Conservation (phyloP, 768 basidiomycete species). For the Crucibulum laeve region DNA sequence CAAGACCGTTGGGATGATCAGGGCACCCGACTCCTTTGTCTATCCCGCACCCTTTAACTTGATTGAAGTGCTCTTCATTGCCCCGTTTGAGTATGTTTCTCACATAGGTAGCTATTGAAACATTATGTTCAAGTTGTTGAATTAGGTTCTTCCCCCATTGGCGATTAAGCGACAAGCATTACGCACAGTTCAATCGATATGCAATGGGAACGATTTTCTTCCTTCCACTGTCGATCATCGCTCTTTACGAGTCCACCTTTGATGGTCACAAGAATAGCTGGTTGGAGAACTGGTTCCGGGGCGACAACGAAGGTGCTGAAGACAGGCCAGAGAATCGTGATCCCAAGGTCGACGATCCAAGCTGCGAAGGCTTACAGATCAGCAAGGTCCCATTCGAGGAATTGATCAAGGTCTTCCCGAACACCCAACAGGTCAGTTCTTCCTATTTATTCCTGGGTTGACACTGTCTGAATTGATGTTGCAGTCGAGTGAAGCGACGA, state of each 20-base stretch:
- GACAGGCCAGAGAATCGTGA: slow-evolving; percentile 52
- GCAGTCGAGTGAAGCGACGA: slow-evolving; percentile 67
- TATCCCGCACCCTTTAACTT: slow-evolving; percentile 95
- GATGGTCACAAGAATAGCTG: slow-evolving; percentile 48
- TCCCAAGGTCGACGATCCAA: slow-evolving; percentile 57
- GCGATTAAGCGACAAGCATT: slow-evolving; percentile 44
- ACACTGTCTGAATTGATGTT: slow-evolving; percentile 3
- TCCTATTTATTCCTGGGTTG: slow-evolving; percentile 3
- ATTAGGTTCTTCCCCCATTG: slow-evolving; percentile 38
- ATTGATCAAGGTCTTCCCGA: slow-evolving; percentile 67
- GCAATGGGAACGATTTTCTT: slow-evolving; percentile 83
- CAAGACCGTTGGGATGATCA: slow-evolving; percentile 82
- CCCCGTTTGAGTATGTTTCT: slow-evolving; percentile 76
- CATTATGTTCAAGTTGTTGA: slow-evolving; percentile 1
- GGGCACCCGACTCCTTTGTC: slow-evolving; percentile 81
- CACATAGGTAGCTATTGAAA: too few relatives aligned
- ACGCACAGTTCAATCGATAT: slow-evolving; percentile 71
- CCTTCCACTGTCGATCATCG: slow-evolving; percentile 69
- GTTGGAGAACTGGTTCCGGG: slow-evolving; percentile 65
- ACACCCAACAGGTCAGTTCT: slow-evolving; percentile 60
- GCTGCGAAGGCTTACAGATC: slow-evolving; percentile 55
- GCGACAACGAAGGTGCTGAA: slow-evolving; percentile 53
- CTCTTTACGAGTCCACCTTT: slow-evolving; percentile 66
- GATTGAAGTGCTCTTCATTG: slow-evolving; percentile 73
- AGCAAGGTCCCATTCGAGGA: slow-evolving; percentile 68